Evolutionary conservation across 2,329 filamentous ascomycete genomes (phyloP), one percentile per base, ranked within the genome.

Genomic region (Epichloe aotearoae): DNA sequence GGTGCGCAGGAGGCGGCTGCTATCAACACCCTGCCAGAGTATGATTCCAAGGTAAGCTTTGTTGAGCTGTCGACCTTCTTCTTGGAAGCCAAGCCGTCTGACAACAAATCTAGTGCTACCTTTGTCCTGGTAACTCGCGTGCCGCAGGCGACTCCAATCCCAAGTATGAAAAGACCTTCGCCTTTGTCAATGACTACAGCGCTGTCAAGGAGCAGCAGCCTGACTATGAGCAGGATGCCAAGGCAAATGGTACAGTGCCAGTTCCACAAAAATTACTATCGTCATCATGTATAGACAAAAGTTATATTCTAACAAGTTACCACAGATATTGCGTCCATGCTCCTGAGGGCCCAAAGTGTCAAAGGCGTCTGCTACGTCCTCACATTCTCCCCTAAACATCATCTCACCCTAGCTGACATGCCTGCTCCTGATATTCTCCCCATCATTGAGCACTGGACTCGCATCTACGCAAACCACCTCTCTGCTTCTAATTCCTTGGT

Each of bases 351-450:
- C 23, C 82, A 94, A 63, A 76, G 88, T 8, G 90, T 95, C 51
- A 96, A 87, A 47, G 93, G 93, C 56, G 91, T 91, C 72, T 98
- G 93, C 73, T 97, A 95, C 68, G 93, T 98, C 51, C 78, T 98
- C 50, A 95, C 90, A 52, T 98, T 98, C 69, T 93, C 89, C 89
- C 82, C 88, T 3, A 82, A 83, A 56, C 93, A 98, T 69, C 86
- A 96, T 66, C 71, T 94, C 53, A 98, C 93, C 2, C 80, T 98
- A 30, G 91, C 93, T 55, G 93, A 98, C 64, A 87, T 98, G 75
- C 69, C 81, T 0, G 76, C 86, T 3, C 57, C 71, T 5, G 80
- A 94, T 54, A 96, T 95, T 52, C 64, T 91, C 1, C 86, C 88
- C 2, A 82, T 95, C 36, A 80, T 98, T 54, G 75, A 90, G 61